Percentiles rank a stretch among this genome's conserved stretches.
Evolutionary conservation across 192 early-diverging fungal genomes (phyloP).

Genomic region (Backusella morwellensis): DNA sequence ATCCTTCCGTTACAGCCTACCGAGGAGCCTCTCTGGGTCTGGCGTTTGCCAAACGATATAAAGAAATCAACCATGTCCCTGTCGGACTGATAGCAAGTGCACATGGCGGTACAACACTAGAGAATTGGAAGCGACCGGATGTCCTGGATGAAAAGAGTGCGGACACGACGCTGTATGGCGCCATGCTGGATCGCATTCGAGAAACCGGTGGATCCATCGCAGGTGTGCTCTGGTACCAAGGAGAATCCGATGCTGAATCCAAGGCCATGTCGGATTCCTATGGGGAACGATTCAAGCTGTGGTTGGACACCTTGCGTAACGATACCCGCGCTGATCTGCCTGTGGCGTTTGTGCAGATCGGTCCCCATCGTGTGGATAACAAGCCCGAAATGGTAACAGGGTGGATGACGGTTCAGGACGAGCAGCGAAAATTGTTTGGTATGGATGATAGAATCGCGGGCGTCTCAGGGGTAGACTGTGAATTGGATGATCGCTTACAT

Average conservation of each 20-base stretch:
- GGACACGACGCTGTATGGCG: constrained; percentile 21
- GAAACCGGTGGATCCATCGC: constrained; percentile 3
- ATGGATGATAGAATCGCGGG: neutral
- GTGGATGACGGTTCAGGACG: constrained; percentile 20
- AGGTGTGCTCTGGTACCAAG: constrained; percentile 38
- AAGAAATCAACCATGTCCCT: constrained; percentile 9
- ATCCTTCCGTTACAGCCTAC: constrained; percentile 11
- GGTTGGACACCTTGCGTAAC: neutral
- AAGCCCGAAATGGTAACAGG: neutral
- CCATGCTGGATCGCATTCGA: constrained; percentile 21
- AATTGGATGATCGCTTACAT: constrained; percentile 29
- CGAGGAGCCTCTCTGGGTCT: constrained; percentile 24
- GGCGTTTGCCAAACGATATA: constrained; percentile 17
- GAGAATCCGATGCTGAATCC: constrained; percentile 29
- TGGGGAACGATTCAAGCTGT: neutral
- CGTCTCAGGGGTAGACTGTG: constrained; percentile 24
- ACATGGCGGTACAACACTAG: constrained; percentile 29
- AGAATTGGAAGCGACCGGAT: constrained; percentile 19
- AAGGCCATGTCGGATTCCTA: neutral
- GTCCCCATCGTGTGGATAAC: neutral
- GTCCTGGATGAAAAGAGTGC: neutral
- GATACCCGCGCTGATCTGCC: constrained; percentile 12
- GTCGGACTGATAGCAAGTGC: constrained; percentile 36
- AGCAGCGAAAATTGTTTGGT: constrained; percentile 9
- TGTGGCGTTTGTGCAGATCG: constrained; percentile 24